Evolutionary conservation across 306 rosid genomes (phyloP).

Genomic region (Quercus berberidifolia): DNA sequence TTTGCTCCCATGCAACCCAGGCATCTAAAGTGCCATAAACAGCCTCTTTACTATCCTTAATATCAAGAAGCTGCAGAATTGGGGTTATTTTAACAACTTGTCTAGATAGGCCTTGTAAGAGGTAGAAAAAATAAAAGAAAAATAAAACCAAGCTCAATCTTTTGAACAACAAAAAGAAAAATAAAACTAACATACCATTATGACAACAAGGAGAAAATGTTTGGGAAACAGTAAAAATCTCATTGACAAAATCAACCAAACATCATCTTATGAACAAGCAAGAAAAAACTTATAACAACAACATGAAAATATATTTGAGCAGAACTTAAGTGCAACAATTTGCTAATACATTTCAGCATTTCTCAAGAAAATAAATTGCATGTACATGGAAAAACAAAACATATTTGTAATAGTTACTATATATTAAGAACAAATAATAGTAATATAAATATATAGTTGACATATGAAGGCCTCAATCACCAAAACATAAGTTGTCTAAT

Average conservation of each 20-base stretch:
- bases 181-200: neutral
- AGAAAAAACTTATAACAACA: neutral
- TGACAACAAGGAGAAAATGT: neutral
- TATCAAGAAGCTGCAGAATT: constrained; percentile 62
- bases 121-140: neutral
- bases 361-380: neutral
- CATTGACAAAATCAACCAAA: neutral
- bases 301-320: neutral
- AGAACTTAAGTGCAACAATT: neutral
- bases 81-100: constrained; percentile 10
- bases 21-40: constrained; percentile 88
- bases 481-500: neutral
- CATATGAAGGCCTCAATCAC: neutral
- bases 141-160: neutral
- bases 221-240: neutral
- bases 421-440: neutral
- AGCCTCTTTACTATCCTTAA: constrained; percentile 69
- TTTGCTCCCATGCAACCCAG: constrained; percentile 91
- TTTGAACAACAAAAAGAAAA: neutral
- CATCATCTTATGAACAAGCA: neutral
- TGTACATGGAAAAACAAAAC: neutral
- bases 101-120: neutral
- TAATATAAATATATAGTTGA: neutral
- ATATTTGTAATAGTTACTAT: neutral
- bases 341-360: neutral